Conservation (phyloP, 176 grass and related monocot species). For the Raddia distichophylla region DNA sequence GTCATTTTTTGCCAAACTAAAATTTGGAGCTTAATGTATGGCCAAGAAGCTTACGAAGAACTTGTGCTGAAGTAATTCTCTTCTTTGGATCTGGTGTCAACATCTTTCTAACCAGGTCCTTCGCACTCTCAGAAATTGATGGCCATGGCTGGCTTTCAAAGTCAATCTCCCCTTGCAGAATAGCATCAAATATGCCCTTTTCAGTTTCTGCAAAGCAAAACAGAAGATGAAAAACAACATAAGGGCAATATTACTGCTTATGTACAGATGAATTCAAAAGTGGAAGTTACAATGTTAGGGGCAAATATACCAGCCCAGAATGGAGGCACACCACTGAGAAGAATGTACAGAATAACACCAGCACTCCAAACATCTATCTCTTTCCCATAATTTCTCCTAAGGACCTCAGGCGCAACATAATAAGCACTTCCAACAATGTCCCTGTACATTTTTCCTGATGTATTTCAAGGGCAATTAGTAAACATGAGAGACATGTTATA, state of each 20-base stretch:
- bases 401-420: conserved; percentile 94
- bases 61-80: conserved; percentile 89
- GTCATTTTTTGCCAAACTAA: conserved; percentile 27
- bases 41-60: conserved; percentile 69
- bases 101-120: conserved; percentile 95
- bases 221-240: conserved; percentile 32
- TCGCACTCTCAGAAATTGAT: conserved; percentile 84
- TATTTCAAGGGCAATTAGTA: conserved; percentile 36
- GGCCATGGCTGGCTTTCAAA: conserved; percentile 93
- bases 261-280: conserved; percentile 31
- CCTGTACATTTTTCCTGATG: conserved; percentile 84
- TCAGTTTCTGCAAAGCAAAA: conserved; percentile 78
- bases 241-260: conserved; percentile 18
- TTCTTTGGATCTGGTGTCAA: conserved; percentile 90
- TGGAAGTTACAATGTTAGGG: conserved; percentile 19
- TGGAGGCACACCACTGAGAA: conserved; percentile 96
- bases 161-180: conserved; percentile 83
- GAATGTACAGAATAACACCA: conserved; percentile 96
- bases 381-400: conserved; percentile 80
- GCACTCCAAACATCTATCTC: conserved; percentile 97
- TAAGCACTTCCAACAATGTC: conserved; percentile 96
- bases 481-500: conserved; percentile 4
- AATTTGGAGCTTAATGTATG: conserved; percentile 22
- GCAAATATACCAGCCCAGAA: conserved; percentile 88
- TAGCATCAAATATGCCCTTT: conserved; percentile 93